Conservation (phyloP, 2,329 filamentous ascomycete genomes). For the Claviceps sp. region DNA sequence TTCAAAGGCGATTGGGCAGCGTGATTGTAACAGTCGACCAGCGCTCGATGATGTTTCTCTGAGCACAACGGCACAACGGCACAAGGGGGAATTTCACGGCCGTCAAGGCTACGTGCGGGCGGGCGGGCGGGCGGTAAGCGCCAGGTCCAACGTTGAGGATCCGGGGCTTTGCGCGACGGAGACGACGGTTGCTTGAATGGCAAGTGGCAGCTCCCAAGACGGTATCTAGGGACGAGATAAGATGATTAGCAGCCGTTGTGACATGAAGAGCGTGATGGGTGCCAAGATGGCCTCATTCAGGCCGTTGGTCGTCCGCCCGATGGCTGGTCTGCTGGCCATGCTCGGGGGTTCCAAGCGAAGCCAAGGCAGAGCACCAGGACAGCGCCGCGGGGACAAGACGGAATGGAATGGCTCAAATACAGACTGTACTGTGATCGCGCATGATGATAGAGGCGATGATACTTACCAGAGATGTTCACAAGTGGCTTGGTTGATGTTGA, state of each 20-base stretch:
- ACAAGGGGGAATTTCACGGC: slow-evolving; percentile 12
- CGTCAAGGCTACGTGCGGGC: slow-evolving; percentile 13
- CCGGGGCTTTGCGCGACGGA: slow-evolving; percentile 18
- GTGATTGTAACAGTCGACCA: background rate
- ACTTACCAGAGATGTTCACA: slow-evolving; percentile 24
- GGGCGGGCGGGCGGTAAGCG: slow-evolving; percentile 17
- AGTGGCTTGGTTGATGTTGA: slow-evolving; percentile 20
- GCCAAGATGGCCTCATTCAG: slow-evolving; percentile 1
- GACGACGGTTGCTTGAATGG: slow-evolving; percentile 11
- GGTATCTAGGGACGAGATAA: background rate
- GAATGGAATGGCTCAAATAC: slow-evolving; percentile 14
- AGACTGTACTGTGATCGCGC: slow-evolving; percentile 22
- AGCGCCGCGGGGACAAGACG: slow-evolving; percentile 10
- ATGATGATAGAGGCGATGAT: slow-evolving; percentile 18
- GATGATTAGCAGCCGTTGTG: slow-evolving; percentile 2
- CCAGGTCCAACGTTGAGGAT: slow-evolving; percentile 14
- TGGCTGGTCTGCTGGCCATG: slow-evolving; percentile 1
- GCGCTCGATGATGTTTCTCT: background rate
- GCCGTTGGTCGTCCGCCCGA: background rate
- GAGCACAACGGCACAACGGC: slow-evolving; percentile 8
- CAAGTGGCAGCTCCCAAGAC: background rate
- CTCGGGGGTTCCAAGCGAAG: background rate
- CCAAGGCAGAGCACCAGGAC: slow-evolving; percentile 1
- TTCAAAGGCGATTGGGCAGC: background rate
- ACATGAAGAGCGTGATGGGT: background rate